Evolutionary conservation across 2,329 filamentous ascomycete genomes (phyloP), one percentile per base, ranked within the genome.

Genomic region (Pyrenophora seminiperda): DNA sequence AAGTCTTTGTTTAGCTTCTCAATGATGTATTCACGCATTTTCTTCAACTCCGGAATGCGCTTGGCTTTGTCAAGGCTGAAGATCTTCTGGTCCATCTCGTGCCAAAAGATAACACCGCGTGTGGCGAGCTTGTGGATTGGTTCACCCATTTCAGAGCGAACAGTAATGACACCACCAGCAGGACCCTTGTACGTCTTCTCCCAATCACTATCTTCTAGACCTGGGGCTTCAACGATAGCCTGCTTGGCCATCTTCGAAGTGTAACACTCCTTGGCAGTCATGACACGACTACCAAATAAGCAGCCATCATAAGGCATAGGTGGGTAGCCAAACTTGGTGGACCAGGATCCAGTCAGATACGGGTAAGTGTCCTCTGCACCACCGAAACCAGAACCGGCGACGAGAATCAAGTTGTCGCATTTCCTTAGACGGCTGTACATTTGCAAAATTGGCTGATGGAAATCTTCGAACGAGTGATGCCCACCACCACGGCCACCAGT

Each of bases 81-180:
- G 67, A 99, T 97, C 77, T 96, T 97, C 75, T 95, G 85, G 70
- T 99, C 94, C 91, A 99, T 96, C 77, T 99, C 95, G 41, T 91
- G 88, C 94, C 94, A 99, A 81, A 99, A 96, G 46, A 85, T 81
- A 39, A 99, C 92, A 83, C 94, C 94, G 51, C 95, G 89, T 40
- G 94, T 99, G 13, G 94, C 95, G 52, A 99, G 84, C 80, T 99
- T 99, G 81, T 99, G 94, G 56, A 99, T 99, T 5, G 94, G 95
- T 80, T 99, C 94, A 37, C 94, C 95, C 95, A 99, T 99, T 77
- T 99, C 94, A 1, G 94, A 99, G 58, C 91, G 86, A 40, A 99
- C 94, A 20, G 94, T 99, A 66, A 99, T 93, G 57, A 99, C 86
- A 72, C 94, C 94, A 66, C 94, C 94, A 49, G 92, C 89, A 19